A percentile compares a stretch with the other conserved stretches of the same genome.
These are phyloP conservation scores for Edaphochlamys debaryana DNA, from an alignment of 139 green algal species.

Conservation along the genomic window DNA sequence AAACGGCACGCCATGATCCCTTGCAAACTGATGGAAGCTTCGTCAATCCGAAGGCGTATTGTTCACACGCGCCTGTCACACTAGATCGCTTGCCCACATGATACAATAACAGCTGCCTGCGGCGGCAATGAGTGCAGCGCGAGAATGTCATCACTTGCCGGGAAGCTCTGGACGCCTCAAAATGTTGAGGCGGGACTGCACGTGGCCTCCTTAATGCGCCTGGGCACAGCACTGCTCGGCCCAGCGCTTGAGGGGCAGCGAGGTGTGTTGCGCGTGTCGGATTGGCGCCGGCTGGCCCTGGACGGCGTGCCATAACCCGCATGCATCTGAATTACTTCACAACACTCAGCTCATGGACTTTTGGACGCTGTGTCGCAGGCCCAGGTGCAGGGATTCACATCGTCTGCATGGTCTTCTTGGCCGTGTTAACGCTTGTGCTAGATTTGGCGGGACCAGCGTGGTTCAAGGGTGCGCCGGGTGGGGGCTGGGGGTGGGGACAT, in stretches of 20 bases:
- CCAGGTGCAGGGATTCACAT: neutral
- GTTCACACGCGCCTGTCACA: no score
- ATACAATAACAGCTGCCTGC: no score
- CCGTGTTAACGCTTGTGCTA: neutral
- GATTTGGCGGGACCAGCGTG: neutral
- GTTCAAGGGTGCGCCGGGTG: conserved; percentile 3
- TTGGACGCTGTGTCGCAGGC: neutral
- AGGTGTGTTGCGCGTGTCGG: neutral
- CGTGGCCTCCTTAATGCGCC: neutral
- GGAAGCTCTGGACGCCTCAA: conserved; percentile 6
- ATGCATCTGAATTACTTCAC: no score
- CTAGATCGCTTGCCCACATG: no score
- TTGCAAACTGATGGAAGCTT: no score
- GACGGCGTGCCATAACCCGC: no score
- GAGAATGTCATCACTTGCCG: no score
- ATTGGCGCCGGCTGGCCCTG: no score
- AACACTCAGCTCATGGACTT: no score
- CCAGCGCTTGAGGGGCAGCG: neutral
- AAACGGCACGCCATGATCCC: no score
- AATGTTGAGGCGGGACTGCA: conserved; percentile 21
- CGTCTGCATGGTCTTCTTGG: neutral
- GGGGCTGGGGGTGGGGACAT: neutral
- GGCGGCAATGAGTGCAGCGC: no score
- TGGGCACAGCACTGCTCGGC: conserved; percentile 2
- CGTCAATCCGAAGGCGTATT: no score